These are phyloP conservation scores for Coemansia sp. DNA, from an alignment of 192 early-diverging fungal species.

Conservation along the genomic window DNA sequence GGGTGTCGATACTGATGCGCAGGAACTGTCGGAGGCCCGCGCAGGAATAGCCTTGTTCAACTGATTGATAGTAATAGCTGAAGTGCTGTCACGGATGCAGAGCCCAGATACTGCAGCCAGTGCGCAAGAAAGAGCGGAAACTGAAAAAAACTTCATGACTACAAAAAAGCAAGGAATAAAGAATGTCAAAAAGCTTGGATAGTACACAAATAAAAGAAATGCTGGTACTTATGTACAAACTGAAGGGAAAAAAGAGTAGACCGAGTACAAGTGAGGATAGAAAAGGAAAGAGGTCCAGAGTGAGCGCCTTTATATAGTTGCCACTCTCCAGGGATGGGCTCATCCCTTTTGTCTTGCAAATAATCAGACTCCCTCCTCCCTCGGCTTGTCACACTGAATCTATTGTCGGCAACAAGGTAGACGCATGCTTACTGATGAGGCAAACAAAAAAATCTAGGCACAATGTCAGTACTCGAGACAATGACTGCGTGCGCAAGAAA, in stretches of 20 bases:
- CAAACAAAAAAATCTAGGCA: neutral
- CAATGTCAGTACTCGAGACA: neutral
- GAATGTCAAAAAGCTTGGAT: neutral
- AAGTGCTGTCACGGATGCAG: neutral
- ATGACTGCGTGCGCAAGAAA: neutral
- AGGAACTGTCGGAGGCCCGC: constrained; percentile 17
- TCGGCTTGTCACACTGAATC: neutral
- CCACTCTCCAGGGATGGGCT: neutral
- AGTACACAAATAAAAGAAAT: neutral
- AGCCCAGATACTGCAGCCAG: constrained; percentile 3
- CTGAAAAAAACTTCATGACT: neutral
- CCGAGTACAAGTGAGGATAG: neutral
- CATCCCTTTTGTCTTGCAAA: neutral
- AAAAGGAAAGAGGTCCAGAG: neutral
- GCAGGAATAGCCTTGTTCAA: constrained; percentile 25
- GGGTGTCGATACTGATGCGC: constrained; percentile 11
- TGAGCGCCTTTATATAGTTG: neutral
- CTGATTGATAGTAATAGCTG: constrained; percentile 21
- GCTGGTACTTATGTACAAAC: neutral
- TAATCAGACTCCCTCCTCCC: neutral
- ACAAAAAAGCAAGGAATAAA: neutral
- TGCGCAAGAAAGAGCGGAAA: neutral
- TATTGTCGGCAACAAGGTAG: neutral
- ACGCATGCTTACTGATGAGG: neutral
- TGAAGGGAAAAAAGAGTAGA: neutral